Base-by-base conservation (phyloP, 106 monocot species). In the Alisma plantagoaquatica region DNA sequence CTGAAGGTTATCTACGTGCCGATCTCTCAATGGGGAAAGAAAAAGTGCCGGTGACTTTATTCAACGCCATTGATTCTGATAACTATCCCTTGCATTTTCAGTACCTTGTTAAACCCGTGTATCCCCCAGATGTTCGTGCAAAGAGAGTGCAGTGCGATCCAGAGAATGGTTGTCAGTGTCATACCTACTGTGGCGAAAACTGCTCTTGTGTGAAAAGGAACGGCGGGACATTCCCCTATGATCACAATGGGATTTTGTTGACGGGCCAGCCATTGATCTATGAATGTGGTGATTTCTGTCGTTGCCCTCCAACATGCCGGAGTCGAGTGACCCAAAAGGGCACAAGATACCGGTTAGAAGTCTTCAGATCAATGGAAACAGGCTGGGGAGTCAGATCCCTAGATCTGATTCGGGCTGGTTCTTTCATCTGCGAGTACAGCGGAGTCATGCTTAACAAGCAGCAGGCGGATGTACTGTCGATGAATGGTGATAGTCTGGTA, bases 341-440 rank as follows among this genome's bases (percentile, higher is more conserved):
- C 27, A 4, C 86, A 43, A 77, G 29, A 30, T 49, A 66, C 27
- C 56, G 65, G 23, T 60, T 99, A 54, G 90, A 99, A 77, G 78
- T 99, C 22, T 99, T 90, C 38, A 54, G 89, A 46, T 91, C 98
- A 8, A 57, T 45, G 41, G 98, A 90, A 60, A 99, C 82, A 0
- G 90, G 86, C 4, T 99, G 98, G 98, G 98, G 90, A 12, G 82
- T 99, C 15, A 59, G 98, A 31, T 82, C 98, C 5, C 45, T 98
- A 54, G 98, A 99, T 79, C 52, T 99, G 63, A 99, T 99, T 51
- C 70, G 76, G 31, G 98, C 98, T 1, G 98, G 98, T 21, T 45
- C 73, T 16, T 99, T 99, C 46, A 51, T 90, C 3, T 99, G 98
- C 29, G 90, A 99, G 49, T 82, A 78, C 66, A 80, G 62, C 54